Conservation (phyloP, 2,329 filamentous ascomycete species). For the Trichoderma hamatum region DNA sequence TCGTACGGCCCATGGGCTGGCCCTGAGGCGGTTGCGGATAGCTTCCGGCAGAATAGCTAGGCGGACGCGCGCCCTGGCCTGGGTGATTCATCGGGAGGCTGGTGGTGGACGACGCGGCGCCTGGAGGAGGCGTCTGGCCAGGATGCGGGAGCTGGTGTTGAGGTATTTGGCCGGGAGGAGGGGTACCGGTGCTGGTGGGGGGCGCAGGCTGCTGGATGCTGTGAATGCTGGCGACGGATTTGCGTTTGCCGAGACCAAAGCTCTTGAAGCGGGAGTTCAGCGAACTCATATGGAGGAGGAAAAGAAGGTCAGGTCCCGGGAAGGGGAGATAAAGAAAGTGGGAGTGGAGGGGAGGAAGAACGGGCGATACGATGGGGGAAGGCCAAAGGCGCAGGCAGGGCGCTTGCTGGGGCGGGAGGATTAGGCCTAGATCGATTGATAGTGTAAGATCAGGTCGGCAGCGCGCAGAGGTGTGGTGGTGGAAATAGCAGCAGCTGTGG, state of each 20-base stretch:
- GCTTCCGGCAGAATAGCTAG: constrained; percentile 62
- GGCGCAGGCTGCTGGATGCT: constrained; percentile 48
- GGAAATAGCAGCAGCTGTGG: not conserved
- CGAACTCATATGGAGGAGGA: constrained; percentile 66
- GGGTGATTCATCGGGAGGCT: constrained; percentile 65
- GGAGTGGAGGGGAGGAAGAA: constrained; percentile 32
- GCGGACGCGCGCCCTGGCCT: constrained; percentile 61
- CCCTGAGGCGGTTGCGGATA: constrained; percentile 51
- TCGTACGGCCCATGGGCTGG: constrained; percentile 55
- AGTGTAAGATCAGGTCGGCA: constrained; percentile 14
- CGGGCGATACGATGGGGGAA: constrained; percentile 18
- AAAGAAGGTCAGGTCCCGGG: constrained; percentile 29
- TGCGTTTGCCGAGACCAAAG: constrained; percentile 81
- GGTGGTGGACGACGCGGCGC: constrained; percentile 50
- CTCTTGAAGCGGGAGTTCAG: constrained; percentile 79
- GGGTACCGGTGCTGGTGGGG: constrained; percentile 40
- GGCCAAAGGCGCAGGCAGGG: constrained; percentile 20
- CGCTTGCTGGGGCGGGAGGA: constrained; percentile 22
- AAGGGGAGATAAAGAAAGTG: constrained; percentile 29
- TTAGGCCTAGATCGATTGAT: constrained; percentile 24
- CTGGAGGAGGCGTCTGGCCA: constrained; percentile 41
- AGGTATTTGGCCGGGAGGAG: constrained; percentile 54
- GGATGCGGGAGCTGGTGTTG: constrained; percentile 48
- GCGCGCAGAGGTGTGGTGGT: constrained; percentile 10
- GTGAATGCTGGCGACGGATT: constrained; percentile 65